Base-by-base conservation (phyloP, 2,329 filamentous ascomycete genomes). In the Aureobasidium sp. region DNA sequence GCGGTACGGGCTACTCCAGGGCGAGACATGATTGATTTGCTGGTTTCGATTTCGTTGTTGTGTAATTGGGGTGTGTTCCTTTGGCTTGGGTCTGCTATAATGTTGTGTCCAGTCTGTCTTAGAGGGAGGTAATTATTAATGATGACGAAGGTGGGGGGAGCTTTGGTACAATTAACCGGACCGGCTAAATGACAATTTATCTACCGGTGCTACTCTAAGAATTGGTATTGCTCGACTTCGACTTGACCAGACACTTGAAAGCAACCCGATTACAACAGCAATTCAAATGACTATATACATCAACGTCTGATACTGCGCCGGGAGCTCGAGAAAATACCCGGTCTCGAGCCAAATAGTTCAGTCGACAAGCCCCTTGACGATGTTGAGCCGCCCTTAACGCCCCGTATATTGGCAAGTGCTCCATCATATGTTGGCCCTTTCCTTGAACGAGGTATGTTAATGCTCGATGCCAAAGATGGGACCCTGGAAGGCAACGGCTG, bases 1-100 rank as follows among this genome's bases (percentile, higher is more conserved):
- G 68, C 70, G 16, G 70, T 75, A 36, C 75, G 70, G 21, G 65
- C 64, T 45, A 70, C 64, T 32, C 66, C 54, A 45, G 75, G 75
- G 62, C 73, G 70, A 34, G 74, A 76, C 75, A 77, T 76, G 41
- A 14, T 50, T 37, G 34, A 14, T 42, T 10, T 8, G 10, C 16
- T n/a, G 41, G 14, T 3, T 45, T 11, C 3, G 14, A 1, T 21
- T 21, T 21, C 5, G 7, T 8, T 8, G 32, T 39, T 6, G 34
- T 37, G 34, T 51, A 21, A 51, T 51, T 51, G 49, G 49, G 21
- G 21, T 21, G 21, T 21, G 21, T 21, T 21, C 21, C 21, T 21
- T 21, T 21, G 21, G 21, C 21, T 21, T 21, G 21, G 21, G 1
- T 1, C 21, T 21, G 21, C 1, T 21, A 21, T 21, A 21, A 21